A percentile compares a stretch with the other conserved stretches of the same genome.
phyloP scores from a whole-genome alignment of 805 yeast genomes.

The Spathaspora passalidarum region DNA sequence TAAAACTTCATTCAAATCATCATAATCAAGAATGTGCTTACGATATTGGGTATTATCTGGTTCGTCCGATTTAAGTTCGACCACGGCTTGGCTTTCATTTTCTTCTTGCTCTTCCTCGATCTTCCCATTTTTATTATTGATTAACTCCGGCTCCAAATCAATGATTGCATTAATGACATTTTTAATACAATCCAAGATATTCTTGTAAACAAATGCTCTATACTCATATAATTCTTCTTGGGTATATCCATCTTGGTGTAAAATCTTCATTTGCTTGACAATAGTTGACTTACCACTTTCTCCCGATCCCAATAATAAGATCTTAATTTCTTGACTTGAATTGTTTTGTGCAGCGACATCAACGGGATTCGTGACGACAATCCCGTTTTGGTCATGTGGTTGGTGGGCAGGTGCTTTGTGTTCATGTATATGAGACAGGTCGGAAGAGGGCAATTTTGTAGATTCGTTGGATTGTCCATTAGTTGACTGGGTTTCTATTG shows the following conservation, averaged over 20 bases:
- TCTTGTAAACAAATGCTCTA: conserved; percentile 75
- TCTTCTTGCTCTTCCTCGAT: conserved; percentile 5
- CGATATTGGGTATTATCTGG: conserved; percentile 9
- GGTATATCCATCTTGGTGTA: conserved; percentile 69
- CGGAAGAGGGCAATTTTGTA: conserved; percentile 2
- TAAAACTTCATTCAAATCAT: conserved; percentile 43
- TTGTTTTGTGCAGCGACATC: conserved; percentile 10
- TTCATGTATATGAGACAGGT: conserved; percentile 7
- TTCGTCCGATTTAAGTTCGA: conserved; percentile 7
- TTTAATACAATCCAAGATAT: conserved; percentile 73
- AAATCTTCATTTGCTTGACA: conserved; percentile 76
- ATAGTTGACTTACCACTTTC: conserved; percentile 81
- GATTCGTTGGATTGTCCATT: conserved; percentile 1
- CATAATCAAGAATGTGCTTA: conserved; percentile 22
- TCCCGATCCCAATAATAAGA: conserved; percentile 83
- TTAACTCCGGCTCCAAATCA: conserved; percentile 45
- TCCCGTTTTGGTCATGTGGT: conserved; percentile 1
- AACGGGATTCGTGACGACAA: conserved; percentile 6
- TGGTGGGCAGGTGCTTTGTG: conserved; percentile 1
- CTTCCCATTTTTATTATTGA: conserved; percentile 12
- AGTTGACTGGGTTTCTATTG: not conserved
- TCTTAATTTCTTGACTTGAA: conserved; percentile 53
- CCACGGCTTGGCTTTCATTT: conserved; percentile 1
- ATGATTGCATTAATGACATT: conserved; percentile 65
- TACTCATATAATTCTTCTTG: conserved; percentile 71